Evolutionary conservation across 306 rosid genomes (phyloP).

Genomic region (Dicorynia guianensis): DNA sequence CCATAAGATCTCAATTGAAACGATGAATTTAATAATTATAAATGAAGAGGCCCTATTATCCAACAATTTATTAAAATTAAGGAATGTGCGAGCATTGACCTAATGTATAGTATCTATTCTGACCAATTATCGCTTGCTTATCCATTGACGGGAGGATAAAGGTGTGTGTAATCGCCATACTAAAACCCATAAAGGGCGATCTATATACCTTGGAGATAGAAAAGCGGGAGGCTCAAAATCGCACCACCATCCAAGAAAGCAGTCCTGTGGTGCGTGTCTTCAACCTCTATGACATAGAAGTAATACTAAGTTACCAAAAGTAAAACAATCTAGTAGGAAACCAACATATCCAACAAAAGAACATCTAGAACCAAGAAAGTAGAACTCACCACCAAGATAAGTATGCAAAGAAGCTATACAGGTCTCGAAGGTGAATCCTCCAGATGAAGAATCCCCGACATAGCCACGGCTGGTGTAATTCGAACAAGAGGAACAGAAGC

Average conservation of each 20-base stretch:
- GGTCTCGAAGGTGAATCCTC: constrained; percentile 61
- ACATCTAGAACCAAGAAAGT: constrained; percentile 4
- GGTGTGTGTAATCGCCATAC: not conserved
- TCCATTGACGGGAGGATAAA: not conserved
- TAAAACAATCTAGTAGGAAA: not conserved
- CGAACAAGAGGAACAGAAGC: constrained; percentile 30
- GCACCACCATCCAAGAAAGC: constrained; percentile 87
- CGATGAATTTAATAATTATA: not conserved
- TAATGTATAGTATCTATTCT: not conserved
- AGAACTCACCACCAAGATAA: constrained; percentile 84
- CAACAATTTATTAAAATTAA: not conserved
- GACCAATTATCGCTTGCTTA: not conserved
- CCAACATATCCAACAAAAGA: not conserved
- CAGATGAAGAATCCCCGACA: constrained; percentile 42
- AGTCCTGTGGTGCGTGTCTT: constrained; percentile 83
- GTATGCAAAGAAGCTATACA: constrained; percentile 76
- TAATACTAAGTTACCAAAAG: not conserved
- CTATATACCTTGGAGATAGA: constrained; percentile 75
- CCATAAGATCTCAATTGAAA: not conserved
- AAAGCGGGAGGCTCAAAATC: constrained; percentile 69
- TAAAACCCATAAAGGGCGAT: not conserved
- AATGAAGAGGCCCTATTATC: not conserved
- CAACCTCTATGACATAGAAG: constrained; percentile 72
- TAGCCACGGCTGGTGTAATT: constrained; percentile 43
- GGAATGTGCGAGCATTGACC: not conserved